phyloP scores from a whole-genome alignment of 2,329 filamentous ascomycete species.

The Clonostachys chloroleuca region DNA sequence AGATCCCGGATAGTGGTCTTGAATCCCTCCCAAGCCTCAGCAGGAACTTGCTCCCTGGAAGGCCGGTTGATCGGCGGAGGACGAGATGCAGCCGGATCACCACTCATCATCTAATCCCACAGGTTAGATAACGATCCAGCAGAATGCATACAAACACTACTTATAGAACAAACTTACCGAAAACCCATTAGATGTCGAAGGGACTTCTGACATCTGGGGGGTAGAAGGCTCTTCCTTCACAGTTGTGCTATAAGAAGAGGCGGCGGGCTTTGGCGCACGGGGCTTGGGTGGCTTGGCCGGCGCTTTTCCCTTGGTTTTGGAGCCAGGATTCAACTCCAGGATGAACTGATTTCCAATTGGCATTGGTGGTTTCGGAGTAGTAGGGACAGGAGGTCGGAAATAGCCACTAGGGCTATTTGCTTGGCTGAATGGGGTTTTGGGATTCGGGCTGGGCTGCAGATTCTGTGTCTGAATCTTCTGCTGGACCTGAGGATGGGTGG shows the following conservation, averaged over 20 bases:
- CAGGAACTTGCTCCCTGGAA: conserved; percentile 36
- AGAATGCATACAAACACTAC: not conserved
- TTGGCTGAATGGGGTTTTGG: not conserved
- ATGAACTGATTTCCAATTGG: conserved; percentile 26
- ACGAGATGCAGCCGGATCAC: conserved; percentile 1
- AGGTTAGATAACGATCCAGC: not conserved
- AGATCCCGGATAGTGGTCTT: conserved; percentile 38
- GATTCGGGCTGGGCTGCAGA: not conserved
- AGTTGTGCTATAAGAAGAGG: not conserved
- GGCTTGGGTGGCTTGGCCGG: conserved; percentile 23
- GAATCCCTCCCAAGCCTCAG: conserved; percentile 41
- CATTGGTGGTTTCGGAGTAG: conserved; percentile 29
- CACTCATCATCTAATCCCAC: not conserved
- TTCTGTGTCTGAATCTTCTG: conserved; percentile 4
- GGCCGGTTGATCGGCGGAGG: conserved; percentile 14
- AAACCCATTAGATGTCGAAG: not conserved
- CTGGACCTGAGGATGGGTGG: not conserved
- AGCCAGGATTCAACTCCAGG: conserved; percentile 23
- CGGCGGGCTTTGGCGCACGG: conserved; percentile 9
- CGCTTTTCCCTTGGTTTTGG: conserved; percentile 25
- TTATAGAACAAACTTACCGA: not conserved
- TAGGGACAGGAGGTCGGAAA: conserved; percentile 30
- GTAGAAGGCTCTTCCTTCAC: conserved; percentile 4
- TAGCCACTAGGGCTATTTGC: conserved; percentile 15
- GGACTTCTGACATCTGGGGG: not conserved